Conservation (phyloP, 345 rosid genomes). For the Limnanthes douglasii region DNA sequence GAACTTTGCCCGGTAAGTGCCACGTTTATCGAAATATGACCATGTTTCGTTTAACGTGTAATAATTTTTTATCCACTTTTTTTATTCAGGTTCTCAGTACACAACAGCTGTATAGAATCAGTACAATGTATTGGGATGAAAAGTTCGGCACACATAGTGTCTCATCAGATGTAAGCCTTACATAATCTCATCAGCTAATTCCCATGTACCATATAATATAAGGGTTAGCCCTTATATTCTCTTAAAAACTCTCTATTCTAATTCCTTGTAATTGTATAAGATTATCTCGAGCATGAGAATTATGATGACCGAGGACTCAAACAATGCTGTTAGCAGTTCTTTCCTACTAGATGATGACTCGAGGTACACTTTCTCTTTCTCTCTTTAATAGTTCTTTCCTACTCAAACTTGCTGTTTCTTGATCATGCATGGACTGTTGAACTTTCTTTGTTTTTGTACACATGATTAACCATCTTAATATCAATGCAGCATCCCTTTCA, state of each 20-base stretch:
- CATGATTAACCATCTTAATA: too few relatives aligned
- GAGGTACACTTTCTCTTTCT: constrained; percentile 27
- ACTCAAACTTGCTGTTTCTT: neutral
- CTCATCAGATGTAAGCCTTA: constrained; percentile 71
- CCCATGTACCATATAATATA: constrained; percentile 3
- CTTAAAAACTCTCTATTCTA: neutral
- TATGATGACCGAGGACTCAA: constrained; percentile 94
- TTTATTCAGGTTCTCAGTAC: constrained; percentile 53
- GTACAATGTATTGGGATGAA: constrained; percentile 91
- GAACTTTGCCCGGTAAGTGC: constrained; percentile 63
- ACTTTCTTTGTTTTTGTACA: too few relatives aligned
- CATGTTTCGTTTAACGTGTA: neutral
- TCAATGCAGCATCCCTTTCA: constrained; percentile 79
- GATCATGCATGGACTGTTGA: neutral
- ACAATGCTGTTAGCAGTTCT: constrained; percentile 89
- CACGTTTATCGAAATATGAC: constrained; percentile 1
- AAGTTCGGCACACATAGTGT: constrained; percentile 71
- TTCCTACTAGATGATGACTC: constrained; percentile 97
- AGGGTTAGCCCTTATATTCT: too few relatives aligned
- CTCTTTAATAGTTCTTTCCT: neutral
- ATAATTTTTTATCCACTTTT: neutral
- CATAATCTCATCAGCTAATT: too few relatives aligned
- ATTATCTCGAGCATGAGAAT: constrained; percentile 89
- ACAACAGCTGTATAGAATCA: constrained; percentile 66
- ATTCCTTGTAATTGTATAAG: constrained; percentile 32